Percentiles rank a stretch among this genome's conserved stretches.
These are phyloP conservation scores for Lactarius vividus DNA, from an alignment of 768 basidiomycete species.

Conservation along the genomic window DNA sequence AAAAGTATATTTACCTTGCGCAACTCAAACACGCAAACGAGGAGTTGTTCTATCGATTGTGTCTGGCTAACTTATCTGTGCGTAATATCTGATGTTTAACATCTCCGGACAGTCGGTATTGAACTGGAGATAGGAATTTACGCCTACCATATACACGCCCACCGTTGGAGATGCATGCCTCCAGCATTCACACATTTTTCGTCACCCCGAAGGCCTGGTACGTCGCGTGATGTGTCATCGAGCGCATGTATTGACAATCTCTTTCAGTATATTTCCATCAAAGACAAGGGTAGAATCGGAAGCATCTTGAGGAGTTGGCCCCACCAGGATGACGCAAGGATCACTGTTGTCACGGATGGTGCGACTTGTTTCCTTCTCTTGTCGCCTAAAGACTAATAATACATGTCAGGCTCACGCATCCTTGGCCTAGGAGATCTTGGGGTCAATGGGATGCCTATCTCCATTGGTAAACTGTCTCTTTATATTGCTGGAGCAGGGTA, in stretches of 20 bases:
- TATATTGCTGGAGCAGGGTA: conserved; percentile 91
- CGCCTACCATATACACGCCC: conserved; percentile 87
- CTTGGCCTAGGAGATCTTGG: conserved; percentile 85
- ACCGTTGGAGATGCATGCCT: conserved; percentile 90
- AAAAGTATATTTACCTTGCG: conserved; percentile 84
- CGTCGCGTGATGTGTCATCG: not conserved
- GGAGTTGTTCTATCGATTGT: conserved; percentile 74
- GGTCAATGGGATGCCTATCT: conserved; percentile 83
- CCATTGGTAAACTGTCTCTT: conserved; percentile 89
- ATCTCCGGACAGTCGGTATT: conserved; percentile 4
- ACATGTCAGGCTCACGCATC: conserved; percentile 72
- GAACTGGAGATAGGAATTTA: conserved; percentile 42
- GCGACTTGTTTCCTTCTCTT: conserved; percentile 27
- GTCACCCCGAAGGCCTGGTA: conserved; percentile 72
- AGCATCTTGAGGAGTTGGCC: conserved; percentile 72
- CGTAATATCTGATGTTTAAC: conserved; percentile 29
- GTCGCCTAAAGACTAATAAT: not conserved
- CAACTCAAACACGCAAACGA: conserved; percentile 71
- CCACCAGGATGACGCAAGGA: conserved; percentile 70
- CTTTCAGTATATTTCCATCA: conserved; percentile 69
- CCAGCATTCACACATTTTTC: conserved; percentile 76
- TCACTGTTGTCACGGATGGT: conserved; percentile 92
- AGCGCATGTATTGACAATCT: not conserved
- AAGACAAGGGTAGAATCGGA: conserved; percentile 79
- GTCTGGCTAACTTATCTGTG: conserved; percentile 67